Evolutionary conservation across 441 rosid species (phyloP), one percentile per base, ranked within the genome.

Genomic region (Populus hybrid): DNA sequence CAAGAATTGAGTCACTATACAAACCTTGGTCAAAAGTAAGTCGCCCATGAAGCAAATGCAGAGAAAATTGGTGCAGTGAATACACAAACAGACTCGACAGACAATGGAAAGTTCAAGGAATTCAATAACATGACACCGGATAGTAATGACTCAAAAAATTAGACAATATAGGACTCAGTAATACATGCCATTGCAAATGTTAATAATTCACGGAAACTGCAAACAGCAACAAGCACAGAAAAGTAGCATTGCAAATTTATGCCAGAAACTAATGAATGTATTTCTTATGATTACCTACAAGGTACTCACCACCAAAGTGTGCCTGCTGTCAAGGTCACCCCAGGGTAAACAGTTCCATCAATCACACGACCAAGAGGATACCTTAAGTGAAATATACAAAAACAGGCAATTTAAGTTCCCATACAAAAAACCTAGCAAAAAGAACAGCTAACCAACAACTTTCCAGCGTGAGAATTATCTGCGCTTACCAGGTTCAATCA

Each of bases 311-410:
- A 86, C 98, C 98, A 95, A 30, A 97, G 80, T 75, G 99, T 95
- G 82, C 99, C 99, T 46, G 99, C 99, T 36, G 99, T 95, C 90
- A 97, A 85, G 6, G 98, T 97, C 88, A 97, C 79, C 65, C 99
- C 99, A 73, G 99, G 99, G 85, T 92, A 97, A 84, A 97, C 99
- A 80, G 99, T 95, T 85, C 99, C 99, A 76, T 99, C 98, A 81
- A 97, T 95, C 81, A 97, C 99, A 78, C 99, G 97, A 35, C 99
- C 99, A 74, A 97, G 99, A 74, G 99, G 99, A 85, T 95, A 95
- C 99, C 99, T 95, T 67, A 71, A 72, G 36, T 70, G 68, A 75
- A 61, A 24, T 63, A 83, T 14, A n/a, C 46, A 18, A 2, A 59
- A 76, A 73, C 30, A 61, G 10, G 28, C 24, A 63, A 59, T 5